Percentiles rank a stretch among this genome's conserved stretches.
phyloP scores from a whole-genome alignment of 805 yeast genomes.

The Kodamaea fukazawae region DNA sequence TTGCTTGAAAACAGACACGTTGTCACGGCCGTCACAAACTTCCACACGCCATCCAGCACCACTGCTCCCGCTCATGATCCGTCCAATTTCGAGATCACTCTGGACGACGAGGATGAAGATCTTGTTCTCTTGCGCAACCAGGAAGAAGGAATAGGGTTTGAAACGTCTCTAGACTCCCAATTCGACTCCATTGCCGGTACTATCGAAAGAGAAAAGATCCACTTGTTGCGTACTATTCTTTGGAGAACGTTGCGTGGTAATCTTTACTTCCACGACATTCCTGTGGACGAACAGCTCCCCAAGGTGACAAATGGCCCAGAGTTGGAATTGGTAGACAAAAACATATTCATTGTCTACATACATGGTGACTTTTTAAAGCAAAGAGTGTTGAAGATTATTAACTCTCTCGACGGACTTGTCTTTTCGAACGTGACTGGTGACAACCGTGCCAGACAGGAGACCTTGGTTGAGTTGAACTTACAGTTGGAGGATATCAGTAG shows the following conservation, averaged over 20 bases:
- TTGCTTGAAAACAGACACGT: slow-evolving; percentile 38
- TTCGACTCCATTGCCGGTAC: slow-evolving; percentile 37
- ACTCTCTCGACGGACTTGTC: slow-evolving; percentile 37
- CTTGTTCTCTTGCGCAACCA: slow-evolving; percentile 24
- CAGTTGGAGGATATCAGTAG: slow-evolving; percentile 30
- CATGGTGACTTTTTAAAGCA: slow-evolving; percentile 39
- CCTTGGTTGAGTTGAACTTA: slow-evolving; percentile 30
- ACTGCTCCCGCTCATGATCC: background rate
- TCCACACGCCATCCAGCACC: slow-evolving; percentile 21
- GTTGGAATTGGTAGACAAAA: slow-evolving; percentile 26
- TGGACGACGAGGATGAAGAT: slow-evolving; percentile 27
- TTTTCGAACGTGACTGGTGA: slow-evolving; percentile 38
- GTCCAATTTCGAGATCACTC: slow-evolving; percentile 8
- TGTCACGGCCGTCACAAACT: slow-evolving; percentile 28
- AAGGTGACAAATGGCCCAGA: slow-evolving; percentile 10
- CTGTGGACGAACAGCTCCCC: slow-evolving; percentile 24
- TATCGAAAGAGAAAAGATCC: slow-evolving; percentile 34
- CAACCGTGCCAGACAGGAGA: slow-evolving; percentile 21
- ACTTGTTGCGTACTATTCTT: slow-evolving; percentile 35
- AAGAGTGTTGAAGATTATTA: slow-evolving; percentile 35
- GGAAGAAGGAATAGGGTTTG: slow-evolving; percentile 10
- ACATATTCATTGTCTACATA: slow-evolving; percentile 36
- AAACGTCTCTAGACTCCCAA: slow-evolving; percentile 15
- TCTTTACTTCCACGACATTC: slow-evolving; percentile 39
- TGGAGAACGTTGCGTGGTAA: slow-evolving; percentile 46